Conservation (phyloP, 176 grass and related monocot species). For the Rhipidocladum racemiflorum region DNA sequence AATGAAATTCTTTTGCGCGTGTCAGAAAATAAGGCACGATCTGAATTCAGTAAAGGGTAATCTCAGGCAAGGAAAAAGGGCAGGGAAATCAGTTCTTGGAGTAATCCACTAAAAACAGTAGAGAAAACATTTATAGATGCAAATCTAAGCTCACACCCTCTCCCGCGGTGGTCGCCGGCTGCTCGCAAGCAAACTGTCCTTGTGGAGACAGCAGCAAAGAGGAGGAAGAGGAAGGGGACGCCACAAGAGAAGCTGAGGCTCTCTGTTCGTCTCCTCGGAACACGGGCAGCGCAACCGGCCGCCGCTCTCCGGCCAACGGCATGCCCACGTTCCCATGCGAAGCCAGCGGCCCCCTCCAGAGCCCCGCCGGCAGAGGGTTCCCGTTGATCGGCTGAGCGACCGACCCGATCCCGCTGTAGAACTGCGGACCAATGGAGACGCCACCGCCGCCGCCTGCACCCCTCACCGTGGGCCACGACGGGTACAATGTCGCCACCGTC, state of each 20-base stretch:
- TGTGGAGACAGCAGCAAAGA: constrained; percentile 47
- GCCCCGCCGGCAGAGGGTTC: constrained; percentile 44
- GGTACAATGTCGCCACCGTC: constrained; percentile 36
- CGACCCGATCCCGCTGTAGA: constrained; percentile 62
- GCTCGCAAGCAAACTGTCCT: constrained; percentile 61
- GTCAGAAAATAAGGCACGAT: constrained; percentile 38
- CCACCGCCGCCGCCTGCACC: constrained; percentile 14
- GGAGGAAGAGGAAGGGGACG: constrained; percentile 34
- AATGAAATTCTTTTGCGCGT: constrained; percentile 15
- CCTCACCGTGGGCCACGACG: constrained; percentile 35
- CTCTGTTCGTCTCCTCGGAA: constrained; percentile 42
- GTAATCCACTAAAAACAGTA: constrained; percentile 21
- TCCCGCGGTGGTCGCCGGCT: constrained; percentile 36
- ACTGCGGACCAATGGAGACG: constrained; percentile 31
- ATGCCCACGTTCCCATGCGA: constrained; percentile 28
- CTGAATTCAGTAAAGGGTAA: constrained; percentile 29
- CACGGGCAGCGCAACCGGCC: constrained; percentile 23
- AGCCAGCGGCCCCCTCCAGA: constrained; percentile 52
- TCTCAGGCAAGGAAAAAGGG: constrained; percentile 12
- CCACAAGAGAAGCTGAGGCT: constrained; percentile 24
- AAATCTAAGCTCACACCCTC: constrained; percentile 95
- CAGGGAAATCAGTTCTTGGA: constrained; percentile 24
- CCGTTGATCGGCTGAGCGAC: constrained; percentile 68
- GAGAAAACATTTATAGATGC: constrained; percentile 64
- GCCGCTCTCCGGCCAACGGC: constrained; percentile 35